Evolutionary conservation across 2,329 filamentous ascomycete species (phyloP), one percentile per base, ranked within the genome.

Genomic region (Sphaerulina populicola): DNA sequence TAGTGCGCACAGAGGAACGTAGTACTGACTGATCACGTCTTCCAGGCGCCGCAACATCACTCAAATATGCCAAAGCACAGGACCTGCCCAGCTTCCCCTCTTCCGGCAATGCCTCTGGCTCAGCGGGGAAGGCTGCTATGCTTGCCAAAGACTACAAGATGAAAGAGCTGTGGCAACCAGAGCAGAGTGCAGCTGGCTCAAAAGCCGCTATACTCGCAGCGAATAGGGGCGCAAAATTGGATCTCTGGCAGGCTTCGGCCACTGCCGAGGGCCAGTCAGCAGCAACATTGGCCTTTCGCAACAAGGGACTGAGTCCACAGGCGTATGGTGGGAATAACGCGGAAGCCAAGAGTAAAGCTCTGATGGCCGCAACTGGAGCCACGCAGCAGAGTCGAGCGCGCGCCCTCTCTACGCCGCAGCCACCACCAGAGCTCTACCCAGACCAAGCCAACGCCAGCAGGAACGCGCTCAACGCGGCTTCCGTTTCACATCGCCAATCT

Each of bases 361-460:
- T 91, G 42, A 72, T 79, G 33, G 88, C 88, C 38, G 89, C 88
- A 10, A 85, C 83, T 44, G 86, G 82, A 27, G 88, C 88, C n/a
- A 82, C 88, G 71, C 74, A 79, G 27, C 47, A 60, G n/a, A 74
- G 71, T 42, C 77, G 83, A 52, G 77, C 77, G 53, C 77, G 86
- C 55, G 77, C 86, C 6, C 78, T 76, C 18, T 88, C 86, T 0
- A 79, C 77, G 11, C 72, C 73, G 12, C 61, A 69, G 6, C 66
- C 66, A 8, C 64, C 70, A 43, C 72, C 72, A 50, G 66, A 60
- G 14, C 64, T 70, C 30, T 77, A 81, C 65, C 71, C 81, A 53
- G 76, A 81, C 59, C 73, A 78, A 51, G 70, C 74, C 14, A 83
- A 80, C 61, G 78, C 80, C n/a, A 75, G 75, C 2, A 71, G 75